Evolutionary conservation across 2,329 filamentous ascomycete genomes (phyloP), one percentile per base, ranked within the genome.

Genomic region (Helminthosporium solani): DNA sequence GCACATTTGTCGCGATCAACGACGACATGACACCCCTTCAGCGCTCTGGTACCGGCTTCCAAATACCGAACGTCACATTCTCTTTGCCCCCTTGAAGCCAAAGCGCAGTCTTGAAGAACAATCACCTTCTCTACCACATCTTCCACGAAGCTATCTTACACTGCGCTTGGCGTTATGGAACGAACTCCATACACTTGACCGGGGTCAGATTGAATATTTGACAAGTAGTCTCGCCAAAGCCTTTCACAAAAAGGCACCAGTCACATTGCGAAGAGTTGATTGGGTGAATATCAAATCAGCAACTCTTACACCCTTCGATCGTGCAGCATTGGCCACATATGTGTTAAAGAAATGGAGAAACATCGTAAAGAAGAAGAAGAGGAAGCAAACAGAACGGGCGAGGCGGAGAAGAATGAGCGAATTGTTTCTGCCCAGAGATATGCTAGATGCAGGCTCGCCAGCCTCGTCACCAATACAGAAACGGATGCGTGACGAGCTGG

Each of bases 251-350:
- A 64, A 64, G 39, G 28, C 46, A 3, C 27, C 60, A 1, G 46
- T 69, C 7, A 60, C 60, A 1, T 15, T 68, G n/a, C 49, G 52
- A n/a, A 53, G 54, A 9, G 61, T 70, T 7, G 64, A 69, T 28
- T 70, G 66, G 63, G 25, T 68, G 3, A 56, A 53, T 2, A 53
- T 68, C 37, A 56, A 58, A 38, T 53, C 60, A 6, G 59, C 64
- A 3, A 52, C 56, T 1, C 56, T 52, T 0, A 55, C 60, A 6
- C 52, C 58, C 15, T 68, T 68, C 33, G 54, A 64, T 25, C 57
- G 60, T 7, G 52, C 59, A 14, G 53, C 61, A 7, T 45, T 67
- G 9, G 58, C 61, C 1, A 46, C 63, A 42, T 59, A 52, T 40
- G 61, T 54, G 1, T 44, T 60, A 18, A 44, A 49, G 9, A 56